These are phyloP conservation scores for Colletotrichum liriopes DNA, from an alignment of 2,329 filamentous ascomycete genomes.

Conservation along the genomic window DNA sequence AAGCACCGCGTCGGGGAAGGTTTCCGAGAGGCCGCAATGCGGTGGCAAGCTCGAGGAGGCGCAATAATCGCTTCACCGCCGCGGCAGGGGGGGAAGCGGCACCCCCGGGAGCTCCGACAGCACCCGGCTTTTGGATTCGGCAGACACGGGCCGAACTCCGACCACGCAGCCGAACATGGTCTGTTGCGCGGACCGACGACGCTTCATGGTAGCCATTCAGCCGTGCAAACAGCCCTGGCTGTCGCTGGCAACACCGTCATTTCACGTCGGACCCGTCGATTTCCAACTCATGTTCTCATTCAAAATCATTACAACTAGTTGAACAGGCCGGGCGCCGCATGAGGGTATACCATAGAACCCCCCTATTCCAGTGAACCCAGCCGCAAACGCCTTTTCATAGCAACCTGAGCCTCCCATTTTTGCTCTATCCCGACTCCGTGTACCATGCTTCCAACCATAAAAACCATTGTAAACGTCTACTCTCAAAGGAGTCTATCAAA, in stretches of 20 bases:
- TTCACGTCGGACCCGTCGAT: not conserved
- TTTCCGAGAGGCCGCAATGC: too few relatives aligned
- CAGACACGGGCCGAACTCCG: not conserved
- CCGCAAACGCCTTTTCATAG: slow-evolving; percentile 32
- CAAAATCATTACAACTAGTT: slow-evolving; percentile 14
- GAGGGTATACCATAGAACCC: slow-evolving; percentile 36
- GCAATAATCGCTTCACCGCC: not conserved
- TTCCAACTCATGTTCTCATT: slow-evolving; percentile 14
- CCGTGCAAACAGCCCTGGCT: not conserved
- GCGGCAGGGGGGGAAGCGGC: too few relatives aligned
- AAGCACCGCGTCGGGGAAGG: not conserved
- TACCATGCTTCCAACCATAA: slow-evolving; percentile 30
- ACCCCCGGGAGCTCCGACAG: not conserved
- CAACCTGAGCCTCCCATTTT: slow-evolving; percentile 27
- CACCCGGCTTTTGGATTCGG: not conserved
- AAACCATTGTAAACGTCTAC: slow-evolving; percentile 6
- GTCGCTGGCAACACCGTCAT: not conserved
- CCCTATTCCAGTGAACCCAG: slow-evolving; percentile 37
- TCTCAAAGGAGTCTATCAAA: slow-evolving; percentile 30
- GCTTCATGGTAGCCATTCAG: not conserved
- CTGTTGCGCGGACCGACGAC: not conserved
- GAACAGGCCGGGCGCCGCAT: slow-evolving; percentile 29
- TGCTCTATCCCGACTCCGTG: slow-evolving; percentile 39
- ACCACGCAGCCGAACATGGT: not conserved
- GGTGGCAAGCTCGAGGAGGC: not conserved